These are phyloP conservation scores for Blastobotrys ciferrii DNA, from an alignment of 1,139 yeast species.

Conservation along the genomic window DNA sequence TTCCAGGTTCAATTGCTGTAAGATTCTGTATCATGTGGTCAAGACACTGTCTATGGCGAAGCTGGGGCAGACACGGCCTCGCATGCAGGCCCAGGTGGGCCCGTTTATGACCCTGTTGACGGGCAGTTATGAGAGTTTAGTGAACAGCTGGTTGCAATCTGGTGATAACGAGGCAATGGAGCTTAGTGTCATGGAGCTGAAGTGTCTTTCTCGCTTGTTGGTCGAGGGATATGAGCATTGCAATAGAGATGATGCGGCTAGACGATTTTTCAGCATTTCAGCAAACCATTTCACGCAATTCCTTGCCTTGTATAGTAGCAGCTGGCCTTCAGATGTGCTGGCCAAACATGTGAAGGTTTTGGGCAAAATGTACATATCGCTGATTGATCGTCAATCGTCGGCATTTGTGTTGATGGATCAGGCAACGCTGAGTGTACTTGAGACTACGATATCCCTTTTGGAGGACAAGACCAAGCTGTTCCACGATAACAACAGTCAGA, in stretches of 20 bases:
- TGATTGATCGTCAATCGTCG: constrained; percentile 61
- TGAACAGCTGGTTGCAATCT: constrained; percentile 56
- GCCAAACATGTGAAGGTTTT: constrained; percentile 74
- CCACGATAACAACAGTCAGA: constrained; percentile 41
- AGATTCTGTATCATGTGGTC: constrained; percentile 71
- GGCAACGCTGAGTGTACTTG: constrained; percentile 1
- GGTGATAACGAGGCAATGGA: constrained; percentile 48
- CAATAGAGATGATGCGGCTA: constrained; percentile 55
- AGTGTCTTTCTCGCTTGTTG: constrained; percentile 67
- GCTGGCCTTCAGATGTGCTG: constrained; percentile 48
- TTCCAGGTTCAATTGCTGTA: constrained; percentile 58
- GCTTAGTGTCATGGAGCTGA: constrained; percentile 73
- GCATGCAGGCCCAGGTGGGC: constrained; percentile 67
- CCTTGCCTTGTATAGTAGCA: constrained; percentile 44
- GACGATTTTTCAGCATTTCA: constrained; percentile 51
- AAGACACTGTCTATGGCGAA: constrained; percentile 72
- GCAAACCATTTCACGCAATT: neutral
- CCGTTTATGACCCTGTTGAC: constrained; percentile 8
- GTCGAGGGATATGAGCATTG: constrained; percentile 77
- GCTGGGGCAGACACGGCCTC: constrained; percentile 78
- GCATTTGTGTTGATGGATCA: constrained; percentile 57
- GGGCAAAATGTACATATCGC: constrained; percentile 65
- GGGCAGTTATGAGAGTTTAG: constrained; percentile 56
- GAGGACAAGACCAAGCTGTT: constrained; percentile 62
- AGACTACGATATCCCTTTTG: constrained; percentile 56